A percentile compares a stretch with the other conserved stretches of the same genome.
These are phyloP conservation scores for Nicotiana sylvestris DNA, from an alignment of 257 asterid genomes.

Conservation along the genomic window DNA sequence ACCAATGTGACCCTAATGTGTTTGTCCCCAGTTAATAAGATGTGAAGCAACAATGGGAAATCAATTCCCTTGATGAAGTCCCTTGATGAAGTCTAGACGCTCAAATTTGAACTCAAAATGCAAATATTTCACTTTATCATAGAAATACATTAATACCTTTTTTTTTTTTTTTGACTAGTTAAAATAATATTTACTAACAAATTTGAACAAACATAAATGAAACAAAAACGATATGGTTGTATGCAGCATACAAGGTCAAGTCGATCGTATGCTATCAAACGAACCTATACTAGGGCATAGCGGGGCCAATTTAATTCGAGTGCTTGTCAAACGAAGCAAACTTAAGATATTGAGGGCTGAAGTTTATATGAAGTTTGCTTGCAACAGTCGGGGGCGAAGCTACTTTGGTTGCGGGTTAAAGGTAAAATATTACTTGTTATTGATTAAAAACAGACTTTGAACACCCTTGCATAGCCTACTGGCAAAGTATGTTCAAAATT, in stretches of 20 bases:
- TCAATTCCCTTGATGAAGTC: neutral
- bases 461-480: no score
- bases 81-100: neutral
- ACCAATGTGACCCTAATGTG: conserved; percentile 76
- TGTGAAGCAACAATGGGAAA: conserved; percentile 58
- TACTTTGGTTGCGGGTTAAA: no score
- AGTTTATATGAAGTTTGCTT: no score
- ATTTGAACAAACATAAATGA: neutral
- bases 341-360: no score
- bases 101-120: neutral
- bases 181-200: neutral
- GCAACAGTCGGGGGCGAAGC: no score
- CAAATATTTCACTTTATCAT: neutral
- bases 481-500: no score
- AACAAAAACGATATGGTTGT: neutral
- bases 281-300: neutral
- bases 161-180: neutral
- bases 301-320: neutral
- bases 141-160: neutral
- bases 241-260: neutral
- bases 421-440: no score
- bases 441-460: no score
- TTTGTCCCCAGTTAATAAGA: conserved; percentile 76
- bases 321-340: neutral
- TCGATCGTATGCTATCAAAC: neutral